phyloP scores from a whole-genome alignment of 176 grass and related monocot genomes.

The Carex littledalei region DNA sequence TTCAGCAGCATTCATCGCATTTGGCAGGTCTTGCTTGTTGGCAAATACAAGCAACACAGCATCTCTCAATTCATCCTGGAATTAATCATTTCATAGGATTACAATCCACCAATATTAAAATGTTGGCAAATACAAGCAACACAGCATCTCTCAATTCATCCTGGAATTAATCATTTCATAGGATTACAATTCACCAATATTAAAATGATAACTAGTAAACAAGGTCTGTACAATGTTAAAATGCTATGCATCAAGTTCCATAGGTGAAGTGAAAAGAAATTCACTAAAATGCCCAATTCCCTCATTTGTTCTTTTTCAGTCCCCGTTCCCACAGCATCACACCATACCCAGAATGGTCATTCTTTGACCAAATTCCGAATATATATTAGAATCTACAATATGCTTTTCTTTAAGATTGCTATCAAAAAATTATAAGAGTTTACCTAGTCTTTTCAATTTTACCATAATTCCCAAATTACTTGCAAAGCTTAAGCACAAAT shows the following conservation, averaged over 20 bases:
- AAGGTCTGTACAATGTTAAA: neutral
- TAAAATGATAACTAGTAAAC: neutral
- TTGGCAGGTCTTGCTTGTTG: constrained; percentile 28
- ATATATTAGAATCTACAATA: neutral
- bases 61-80: constrained; percentile 29
- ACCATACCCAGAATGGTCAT: neutral
- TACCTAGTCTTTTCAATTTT: neutral
- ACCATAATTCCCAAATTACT: neutral
- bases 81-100: neutral
- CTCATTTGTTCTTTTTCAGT: neutral
- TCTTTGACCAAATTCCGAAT: neutral
- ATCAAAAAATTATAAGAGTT: neutral
- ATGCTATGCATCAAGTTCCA: neutral
- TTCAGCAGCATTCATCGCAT: constrained; percentile 26
- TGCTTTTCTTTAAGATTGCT: neutral
- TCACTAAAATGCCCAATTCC: neutral
- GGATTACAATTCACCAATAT: neutral
- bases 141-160: constrained; percentile 32
- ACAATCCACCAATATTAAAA: neutral
- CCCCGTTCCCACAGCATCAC: neutral
- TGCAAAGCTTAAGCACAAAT: neutral
- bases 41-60: constrained; percentile 29
- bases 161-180: neutral
- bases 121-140: constrained; percentile 21
- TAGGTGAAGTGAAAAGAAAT: neutral